These are phyloP conservation scores for Przewalskia tangutica DNA, from an alignment of 257 asterid genomes.

Conservation along the genomic window DNA sequence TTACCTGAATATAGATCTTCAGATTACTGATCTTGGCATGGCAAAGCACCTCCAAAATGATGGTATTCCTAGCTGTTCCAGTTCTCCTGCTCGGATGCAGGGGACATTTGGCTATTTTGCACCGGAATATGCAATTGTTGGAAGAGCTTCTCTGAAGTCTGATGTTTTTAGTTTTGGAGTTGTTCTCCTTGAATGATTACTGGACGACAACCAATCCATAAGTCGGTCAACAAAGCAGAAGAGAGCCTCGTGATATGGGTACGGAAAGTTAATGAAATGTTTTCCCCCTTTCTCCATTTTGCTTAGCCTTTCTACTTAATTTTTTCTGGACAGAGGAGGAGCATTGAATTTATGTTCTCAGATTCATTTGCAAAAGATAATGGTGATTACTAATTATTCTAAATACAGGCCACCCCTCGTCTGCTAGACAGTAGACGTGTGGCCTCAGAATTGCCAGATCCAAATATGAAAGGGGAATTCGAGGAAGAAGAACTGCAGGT, in stretches of 20 bases:
- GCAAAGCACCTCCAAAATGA: constrained; percentile 77
- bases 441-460: constrained; percentile 77
- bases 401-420: constrained; percentile 65
- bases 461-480: constrained; percentile 48
- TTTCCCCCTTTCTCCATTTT: background rate
- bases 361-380: background rate
- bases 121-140: constrained; percentile 82
- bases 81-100: constrained; percentile 94
- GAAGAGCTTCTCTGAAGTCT: constrained; percentile 77
- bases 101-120: constrained; percentile 99
- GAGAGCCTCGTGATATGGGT: constrained; percentile 98
- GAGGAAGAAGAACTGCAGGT: constrained; percentile 90
- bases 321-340: background rate
- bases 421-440: constrained; percentile 72
- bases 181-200: constrained; percentile 90
- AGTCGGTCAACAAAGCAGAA: constrained; percentile 37
- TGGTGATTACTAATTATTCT: background rate
- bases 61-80: constrained; percentile 55
- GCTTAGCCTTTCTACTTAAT: background rate
- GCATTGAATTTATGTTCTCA: background rate
- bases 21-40: constrained; percentile 99
- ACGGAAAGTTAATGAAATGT: constrained; percentile 9
- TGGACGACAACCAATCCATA: constrained; percentile 73
- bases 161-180: constrained; percentile 99
- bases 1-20: constrained; percentile 8